Base-by-base conservation (phyloP, 345 rosid species). In the Firmiana major region DNA sequence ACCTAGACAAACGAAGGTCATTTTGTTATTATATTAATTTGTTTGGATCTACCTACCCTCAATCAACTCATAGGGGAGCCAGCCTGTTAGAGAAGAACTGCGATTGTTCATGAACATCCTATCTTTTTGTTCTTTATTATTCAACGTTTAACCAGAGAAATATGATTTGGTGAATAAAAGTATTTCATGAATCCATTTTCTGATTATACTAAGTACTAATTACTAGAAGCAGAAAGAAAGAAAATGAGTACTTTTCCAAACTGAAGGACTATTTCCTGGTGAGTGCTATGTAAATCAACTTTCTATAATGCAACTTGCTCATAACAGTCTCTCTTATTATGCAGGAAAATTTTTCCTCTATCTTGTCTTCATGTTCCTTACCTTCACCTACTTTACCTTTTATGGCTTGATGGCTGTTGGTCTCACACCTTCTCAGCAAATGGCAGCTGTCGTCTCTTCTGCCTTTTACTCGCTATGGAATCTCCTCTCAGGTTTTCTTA, bases 371-470 rank as follows among this genome's bases (percentile, higher is more conserved):
- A 86, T 89, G 94, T 94, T 94, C 87, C 92, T 93, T 55, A 93
- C 98, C 2, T 94, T 94, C 92, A 88, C 94, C 22, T 94, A 88
- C 89, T 94, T 86, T 77, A 94, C 98, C 84, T 88, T 88, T 81
- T 93, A 91, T 6, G 98, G 98, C 24, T 89, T 93, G 95, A 91
- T 94, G 98, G 97, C 92, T 24, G 92, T 94, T 76, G 98, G 98
- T 71, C 90, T 94, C 78, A 93, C 97, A 45, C 96, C 98, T 48
- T 79, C 81, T 67, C 95, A 80, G 64, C 93, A 93, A 76, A 66
- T 89, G 85, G 94, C 98, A 0, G 94, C 98, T 0, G 96, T 93
- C 34, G 81, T 93, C 79, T 93, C 98, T 60, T 93, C 98, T 55
- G 95, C 97, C 17, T 91, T 93, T 80, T 93, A 93, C 89, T 94